Base-by-base conservation (phyloP, 1,284 basidiomycete genomes). In the Wolfiporia cocos region DNA sequence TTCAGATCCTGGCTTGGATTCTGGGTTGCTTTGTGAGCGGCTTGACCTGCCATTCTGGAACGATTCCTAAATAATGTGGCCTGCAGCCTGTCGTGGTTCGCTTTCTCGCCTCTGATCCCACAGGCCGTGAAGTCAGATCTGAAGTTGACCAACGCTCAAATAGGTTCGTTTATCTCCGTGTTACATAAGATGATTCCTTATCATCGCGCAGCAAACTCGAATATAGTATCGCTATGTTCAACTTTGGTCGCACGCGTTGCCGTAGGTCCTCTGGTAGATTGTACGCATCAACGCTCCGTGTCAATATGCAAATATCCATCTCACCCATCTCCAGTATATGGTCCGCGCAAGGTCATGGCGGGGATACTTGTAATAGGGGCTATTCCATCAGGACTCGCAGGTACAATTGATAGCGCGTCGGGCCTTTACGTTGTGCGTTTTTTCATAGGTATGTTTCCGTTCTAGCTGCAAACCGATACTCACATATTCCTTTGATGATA, bases 301-400 rank as follows among this genome's bases (percentile, higher is more conserved):
- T 5, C n/a, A n/a, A n/a, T n/a, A n/a, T n/a, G 20, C 26, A 5
- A 38, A 5, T 28, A 7, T 39, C 7, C n/a, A 6, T 39, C 14
- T 21, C 18, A 32, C 29, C n/a, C n/a, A 21, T 9, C 18, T 5
- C 12, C 39, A 66, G 64, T 56, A 5, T 78, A 64, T 61, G 77
- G 77, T 11, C 79, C 79, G 0, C 64, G 81, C 15, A 74, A 74
- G 45, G 73, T 80, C 18, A 81, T 85, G 75, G 78, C 76, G 5
- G 58, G 50, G 1, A 58, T 84, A 15, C 69, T 85, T 18, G 54
- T 80, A 36, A 47, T 78, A 0, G 80, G 81, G 4, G 77, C 80
- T 1, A 75, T 85, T 30, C 81, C 81, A 1, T 79, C 76, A 2
- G 81, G 76, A 1, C 58, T 82, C 5, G 78, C 79, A 0, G 79